Conservation (phyloP, 2,329 filamentous ascomycete genomes). For the Byssochlamys sp. region DNA sequence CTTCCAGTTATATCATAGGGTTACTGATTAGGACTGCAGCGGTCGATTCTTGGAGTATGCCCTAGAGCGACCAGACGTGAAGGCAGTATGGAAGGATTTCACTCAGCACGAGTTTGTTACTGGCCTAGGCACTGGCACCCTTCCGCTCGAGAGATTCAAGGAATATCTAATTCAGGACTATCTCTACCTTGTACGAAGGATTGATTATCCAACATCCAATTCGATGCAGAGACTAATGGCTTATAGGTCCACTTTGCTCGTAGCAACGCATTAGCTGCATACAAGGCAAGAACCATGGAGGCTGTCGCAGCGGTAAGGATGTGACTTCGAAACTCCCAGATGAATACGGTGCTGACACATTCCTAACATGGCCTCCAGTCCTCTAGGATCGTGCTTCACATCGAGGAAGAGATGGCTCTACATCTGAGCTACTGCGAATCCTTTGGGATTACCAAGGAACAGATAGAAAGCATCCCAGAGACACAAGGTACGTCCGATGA, state of each 20-base stretch:
- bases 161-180: constrained; percentile 89
- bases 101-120: constrained; percentile 75
- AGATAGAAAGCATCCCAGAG: constrained; percentile 66
- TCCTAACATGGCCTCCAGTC: constrained; percentile 32
- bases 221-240: constrained; percentile 2
- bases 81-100: constrained; percentile 62
- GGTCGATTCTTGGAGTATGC: constrained; percentile 78
- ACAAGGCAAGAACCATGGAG: constrained; percentile 66
- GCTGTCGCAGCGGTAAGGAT: constrained; percentile 59
- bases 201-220: not conserved
- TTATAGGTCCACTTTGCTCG: constrained; percentile 71
- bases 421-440: constrained; percentile 73
- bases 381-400: constrained; percentile 63
- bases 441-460: constrained; percentile 64
- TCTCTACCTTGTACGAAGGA: constrained; percentile 60
- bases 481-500: constrained; percentile 49
- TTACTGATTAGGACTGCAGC: constrained; percentile 28
- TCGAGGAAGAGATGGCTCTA: constrained; percentile 68
- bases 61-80: constrained; percentile 65
- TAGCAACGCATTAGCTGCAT: constrained; percentile 73
- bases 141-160: constrained; percentile 71
- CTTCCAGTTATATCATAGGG: not conserved
- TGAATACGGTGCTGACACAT: not conserved
- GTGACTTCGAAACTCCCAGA: not conserved
- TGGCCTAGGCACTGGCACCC: constrained; percentile 62